Base-by-base conservation (phyloP, 2,329 filamentous ascomycete species). In the Fonsecaea pugnacius region DNA sequence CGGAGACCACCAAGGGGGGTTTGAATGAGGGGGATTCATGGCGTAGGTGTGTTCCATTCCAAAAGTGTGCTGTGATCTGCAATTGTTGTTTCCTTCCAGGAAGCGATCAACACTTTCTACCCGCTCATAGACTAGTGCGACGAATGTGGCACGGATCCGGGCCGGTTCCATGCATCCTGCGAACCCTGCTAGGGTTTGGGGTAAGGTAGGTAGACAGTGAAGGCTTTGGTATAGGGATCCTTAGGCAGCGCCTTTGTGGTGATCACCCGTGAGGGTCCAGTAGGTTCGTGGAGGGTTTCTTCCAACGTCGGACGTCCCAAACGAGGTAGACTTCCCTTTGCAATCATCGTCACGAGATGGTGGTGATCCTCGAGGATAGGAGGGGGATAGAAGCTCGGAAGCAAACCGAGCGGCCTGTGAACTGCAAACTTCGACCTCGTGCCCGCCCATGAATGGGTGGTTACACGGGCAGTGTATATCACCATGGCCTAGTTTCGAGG, bases 91-190 rank as follows among this genome's bases (percentile, higher is more conserved):
- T 54, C 32, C 43, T 43, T 40, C 18, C 30, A 33, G 46, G n/a
- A 38, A 10, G 35, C 24, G 52, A 62, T 56, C 54, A 58, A 52
- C 60, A 53, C 14, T 36, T 36, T 2, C 24, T 51, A 18, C 12
- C 63, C 58, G n/a, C 35, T 30, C 24, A 52, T 38, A 62, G 54
- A 6, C 55, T 62, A 62, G 63, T 62, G 59, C 57, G 56, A 59
- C 63, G 59, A 57, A 24, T 36, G 33, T 58, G 33, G 55, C 27
- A 54, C 58, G 35, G 63, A 16, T 43, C 36, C 46, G 43, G 55
- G 27, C 55, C 33, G 55, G 40, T n/a, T 35, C 46, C 9, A 30
- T 35, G 57, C 4, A 32, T 40, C 32, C 30, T 32, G n/a, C 21
- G n/a, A 30, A 33, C 55, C 55, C 14, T 52, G 57, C 57, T 52